Conservation (phyloP, 225 moss, liverwort and hornwort species). For the Marchantia paleacea region DNA sequence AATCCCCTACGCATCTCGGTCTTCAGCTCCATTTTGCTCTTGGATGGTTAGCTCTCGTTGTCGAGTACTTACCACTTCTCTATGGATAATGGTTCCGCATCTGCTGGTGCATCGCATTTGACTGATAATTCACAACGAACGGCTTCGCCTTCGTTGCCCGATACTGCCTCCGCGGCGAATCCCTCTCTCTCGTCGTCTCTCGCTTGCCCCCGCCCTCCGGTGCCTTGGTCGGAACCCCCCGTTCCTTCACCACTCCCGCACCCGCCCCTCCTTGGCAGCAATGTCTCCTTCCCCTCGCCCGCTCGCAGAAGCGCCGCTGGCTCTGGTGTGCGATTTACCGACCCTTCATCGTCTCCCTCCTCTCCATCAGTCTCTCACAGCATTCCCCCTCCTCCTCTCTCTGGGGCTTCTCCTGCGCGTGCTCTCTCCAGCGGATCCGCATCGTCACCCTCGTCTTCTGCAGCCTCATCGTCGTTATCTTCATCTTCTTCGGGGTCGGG, state of each 20-base stretch:
- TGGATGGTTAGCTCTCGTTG: slow-evolving; percentile 20
- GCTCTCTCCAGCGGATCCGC: background rate
- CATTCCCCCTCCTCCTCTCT: slow-evolving; percentile 1
- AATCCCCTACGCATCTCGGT: background rate
- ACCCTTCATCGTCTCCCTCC: slow-evolving; percentile 12
- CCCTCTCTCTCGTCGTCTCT: background rate
- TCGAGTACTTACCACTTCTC: slow-evolving; percentile 6
- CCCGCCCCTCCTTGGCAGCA: slow-evolving; percentile 24
- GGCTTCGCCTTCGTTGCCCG: slow-evolving; percentile 19
- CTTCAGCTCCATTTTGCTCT: background rate
- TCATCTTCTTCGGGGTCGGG: slow-evolving; percentile 16
- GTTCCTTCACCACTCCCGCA: slow-evolving; percentile 40
- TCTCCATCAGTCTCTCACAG: slow-evolving; percentile 6
- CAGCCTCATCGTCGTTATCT: slow-evolving; percentile 1
- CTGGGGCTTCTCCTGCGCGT: background rate
- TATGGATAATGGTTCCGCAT: slow-evolving; percentile 35
- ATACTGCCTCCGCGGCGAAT: slow-evolving; percentile 8
- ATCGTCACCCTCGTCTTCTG: background rate
- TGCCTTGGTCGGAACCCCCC: slow-evolving; percentile 25
- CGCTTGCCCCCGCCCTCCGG: slow-evolving; percentile 24
- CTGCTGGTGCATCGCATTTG: slow-evolving; percentile 29
- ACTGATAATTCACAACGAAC: slow-evolving; percentile 11
- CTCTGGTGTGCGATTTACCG: slow-evolving; percentile 19
- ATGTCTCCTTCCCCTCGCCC: slow-evolving; percentile 17
- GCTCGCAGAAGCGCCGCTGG: background rate